Percentiles rank a stretch among this genome's conserved stretches.
Conservation (phyloP, 192 early-diverging fungal genomes). For the Bifiguratus adelaidae region DNA sequence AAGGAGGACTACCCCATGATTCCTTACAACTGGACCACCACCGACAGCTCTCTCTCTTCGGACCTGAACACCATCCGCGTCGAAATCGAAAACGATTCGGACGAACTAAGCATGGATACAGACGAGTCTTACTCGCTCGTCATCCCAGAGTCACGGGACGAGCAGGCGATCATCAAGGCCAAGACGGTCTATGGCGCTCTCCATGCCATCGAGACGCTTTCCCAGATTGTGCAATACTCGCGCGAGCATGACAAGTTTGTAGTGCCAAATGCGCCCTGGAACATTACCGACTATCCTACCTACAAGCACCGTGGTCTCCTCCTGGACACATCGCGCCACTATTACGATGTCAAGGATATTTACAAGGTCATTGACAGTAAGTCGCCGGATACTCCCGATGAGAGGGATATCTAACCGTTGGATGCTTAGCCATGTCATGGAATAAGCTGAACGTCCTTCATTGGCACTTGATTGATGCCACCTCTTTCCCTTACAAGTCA, state of each 20-base stretch:
- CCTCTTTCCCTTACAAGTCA: conserved; percentile 17
- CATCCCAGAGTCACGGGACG: conserved; percentile 32
- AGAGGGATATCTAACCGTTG: not conserved
- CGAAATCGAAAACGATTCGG: conserved; percentile 21
- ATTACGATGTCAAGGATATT: conserved; percentile 9
- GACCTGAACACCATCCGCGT: conserved; percentile 20
- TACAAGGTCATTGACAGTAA: conserved; percentile 16
- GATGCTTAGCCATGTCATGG: conserved; percentile 11
- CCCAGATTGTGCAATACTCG: conserved; percentile 27
- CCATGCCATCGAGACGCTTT: conserved; percentile 34
- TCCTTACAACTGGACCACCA: conserved; percentile 33
- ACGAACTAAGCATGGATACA: conserved; percentile 30
- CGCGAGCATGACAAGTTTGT: conserved; percentile 18
- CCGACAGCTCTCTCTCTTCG: conserved; percentile 7
- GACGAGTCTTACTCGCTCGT: conserved; percentile 54
- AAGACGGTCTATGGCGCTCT: conserved; percentile 29
- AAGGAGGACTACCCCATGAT: conserved; percentile 38
- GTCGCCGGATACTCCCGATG: not conserved
- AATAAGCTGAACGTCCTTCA: conserved; percentile 25
- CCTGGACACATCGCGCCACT: conserved; percentile 23
- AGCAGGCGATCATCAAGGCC: conserved; percentile 15
- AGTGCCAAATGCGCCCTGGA: conserved; percentile 27
- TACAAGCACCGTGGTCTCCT: conserved; percentile 23
- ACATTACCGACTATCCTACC: conserved; percentile 13
- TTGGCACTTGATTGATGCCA: conserved; percentile 19